phyloP scores from a whole-genome alignment of 495 filamentous ascomycete species.

The Apodospora peruviana region DNA sequence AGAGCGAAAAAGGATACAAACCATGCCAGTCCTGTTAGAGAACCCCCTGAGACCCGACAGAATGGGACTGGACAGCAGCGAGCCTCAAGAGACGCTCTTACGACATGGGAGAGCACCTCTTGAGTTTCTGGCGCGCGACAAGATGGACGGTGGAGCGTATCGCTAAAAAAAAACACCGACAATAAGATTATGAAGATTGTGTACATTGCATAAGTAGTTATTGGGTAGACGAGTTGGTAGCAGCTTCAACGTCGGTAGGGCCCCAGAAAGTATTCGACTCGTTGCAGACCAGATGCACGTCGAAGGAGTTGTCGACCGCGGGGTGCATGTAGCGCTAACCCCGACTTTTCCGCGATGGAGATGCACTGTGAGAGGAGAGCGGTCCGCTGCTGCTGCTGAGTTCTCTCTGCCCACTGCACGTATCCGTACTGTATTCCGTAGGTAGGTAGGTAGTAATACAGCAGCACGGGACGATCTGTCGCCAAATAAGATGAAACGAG shows the following conservation, averaged over 20 bases:
- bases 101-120: neutral
- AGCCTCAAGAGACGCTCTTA: slow-evolving; percentile 7
- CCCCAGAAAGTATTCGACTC: too few relatives aligned
- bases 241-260: neutral
- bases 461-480: slow-evolving; percentile 7
- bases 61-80: slow-evolving; percentile 17
- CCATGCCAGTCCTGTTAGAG: too few relatives aligned
- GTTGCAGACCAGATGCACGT: neutral
- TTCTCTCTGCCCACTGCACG: too few relatives aligned
- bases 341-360: too few relatives aligned
- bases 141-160: slow-evolving; percentile 1
- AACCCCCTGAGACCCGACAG: slow-evolving; percentile 18
- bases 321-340: neutral
- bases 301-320: too few relatives aligned
- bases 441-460: slow-evolving; percentile 6
- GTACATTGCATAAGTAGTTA: slow-evolving; percentile 8
- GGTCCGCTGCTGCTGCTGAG: too few relatives aligned
- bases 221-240: neutral
- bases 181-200: slow-evolving; percentile 16
- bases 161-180: slow-evolving; percentile 10
- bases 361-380: too few relatives aligned
- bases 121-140: slow-evolving; percentile 22
- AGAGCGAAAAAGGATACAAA: too few relatives aligned
- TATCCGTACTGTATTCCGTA: too few relatives aligned
- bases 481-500: slow-evolving; percentile 21